phyloP scores from a whole-genome alignment of 2,329 filamentous ascomycete species.

The Fusarium burgessii region DNA sequence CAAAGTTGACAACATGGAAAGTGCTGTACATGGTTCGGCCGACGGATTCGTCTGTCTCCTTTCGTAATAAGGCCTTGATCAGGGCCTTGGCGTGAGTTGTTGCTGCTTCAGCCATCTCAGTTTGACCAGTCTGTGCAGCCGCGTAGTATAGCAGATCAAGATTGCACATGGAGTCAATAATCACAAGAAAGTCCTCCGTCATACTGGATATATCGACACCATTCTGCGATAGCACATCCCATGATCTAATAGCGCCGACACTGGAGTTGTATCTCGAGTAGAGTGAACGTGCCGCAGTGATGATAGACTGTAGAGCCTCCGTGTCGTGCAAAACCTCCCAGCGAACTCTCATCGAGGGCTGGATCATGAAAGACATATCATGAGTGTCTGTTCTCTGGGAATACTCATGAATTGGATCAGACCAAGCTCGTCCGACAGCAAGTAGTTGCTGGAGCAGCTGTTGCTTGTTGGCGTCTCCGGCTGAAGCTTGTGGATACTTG shows the following conservation, averaged over 20 bases:
- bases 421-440: conserved; percentile 48
- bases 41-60: conserved; percentile 43
- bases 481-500: conserved; percentile 47
- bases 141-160: conserved; percentile 55
- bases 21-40: conserved; percentile 50
- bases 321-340: conserved; percentile 60
- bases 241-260: conserved; percentile 62
- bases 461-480: conserved; percentile 14
- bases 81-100: conserved; percentile 57
- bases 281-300: conserved; percentile 59
- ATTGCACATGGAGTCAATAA: conserved; percentile 58
- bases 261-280: conserved; percentile 56
- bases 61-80: conserved; percentile 55
- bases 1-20: conserved; percentile 63
- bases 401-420: conserved; percentile 49
- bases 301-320: conserved; percentile 54
- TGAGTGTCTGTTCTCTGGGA: conserved; percentile 62
- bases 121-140: conserved; percentile 48
- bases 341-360: conserved; percentile 60
- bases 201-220: conserved; percentile 49
- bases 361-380: conserved; percentile 66
- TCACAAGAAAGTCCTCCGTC: conserved; percentile 54
- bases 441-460: conserved; percentile 41
- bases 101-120: conserved; percentile 45
- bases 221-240: conserved; percentile 55